phyloP scores from a whole-genome alignment of 306 rosid genomes.

The Inga laurina region DNA sequence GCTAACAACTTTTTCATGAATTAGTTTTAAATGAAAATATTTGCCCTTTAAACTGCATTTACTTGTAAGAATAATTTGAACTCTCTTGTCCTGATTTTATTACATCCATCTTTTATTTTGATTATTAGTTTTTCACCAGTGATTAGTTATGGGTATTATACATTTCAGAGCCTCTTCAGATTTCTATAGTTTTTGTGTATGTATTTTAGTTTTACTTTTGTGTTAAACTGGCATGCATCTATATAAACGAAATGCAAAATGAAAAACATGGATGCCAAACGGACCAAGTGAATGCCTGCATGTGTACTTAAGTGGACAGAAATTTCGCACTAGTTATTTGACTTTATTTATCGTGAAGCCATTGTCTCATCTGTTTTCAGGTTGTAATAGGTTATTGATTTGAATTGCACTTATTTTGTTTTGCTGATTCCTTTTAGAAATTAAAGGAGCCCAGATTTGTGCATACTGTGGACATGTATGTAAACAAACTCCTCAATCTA shows the following conservation, averaged over 20 bases:
- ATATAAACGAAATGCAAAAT: background rate
- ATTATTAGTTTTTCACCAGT: background rate
- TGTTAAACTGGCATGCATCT: background rate
- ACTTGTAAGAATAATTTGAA: background rate
- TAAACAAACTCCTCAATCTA: conserved; percentile 58
- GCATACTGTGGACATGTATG: conserved; percentile 92
- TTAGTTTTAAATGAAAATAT: background rate
- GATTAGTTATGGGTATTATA: background rate
- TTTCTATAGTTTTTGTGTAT: background rate
- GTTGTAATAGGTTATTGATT: background rate
- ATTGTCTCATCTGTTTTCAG: conserved; percentile 7
- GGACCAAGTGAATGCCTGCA: conserved; percentile 18
- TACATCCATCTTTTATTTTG: background rate
- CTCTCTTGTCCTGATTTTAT: background rate
- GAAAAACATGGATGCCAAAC: conserved; percentile 14
- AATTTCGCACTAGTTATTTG: background rate
- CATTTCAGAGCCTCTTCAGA: background rate
- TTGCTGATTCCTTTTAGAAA: conserved; percentile 48
- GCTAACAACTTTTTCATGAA: background rate
- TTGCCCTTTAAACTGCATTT: background rate
- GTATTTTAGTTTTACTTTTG: background rate
- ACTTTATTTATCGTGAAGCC: background rate
- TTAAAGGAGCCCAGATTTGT: conserved; percentile 91
- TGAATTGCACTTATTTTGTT: conserved; percentile 26
- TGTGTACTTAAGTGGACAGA: background rate